These are phyloP conservation scores for Barbarea vulgaris DNA, from an alignment of 345 rosid species.

Conservation along the genomic window DNA sequence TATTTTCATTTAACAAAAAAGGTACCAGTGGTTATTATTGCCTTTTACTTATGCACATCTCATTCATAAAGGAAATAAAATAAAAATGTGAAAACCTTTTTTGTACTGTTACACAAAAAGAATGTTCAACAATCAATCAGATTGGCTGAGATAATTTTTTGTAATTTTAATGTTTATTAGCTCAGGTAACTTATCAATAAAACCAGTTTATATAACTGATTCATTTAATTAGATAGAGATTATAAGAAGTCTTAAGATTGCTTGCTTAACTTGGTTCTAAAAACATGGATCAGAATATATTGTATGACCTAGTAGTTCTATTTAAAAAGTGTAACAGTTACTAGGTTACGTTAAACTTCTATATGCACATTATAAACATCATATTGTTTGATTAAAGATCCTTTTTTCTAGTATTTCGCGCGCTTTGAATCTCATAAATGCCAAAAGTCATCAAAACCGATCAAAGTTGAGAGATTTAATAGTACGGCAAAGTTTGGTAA, in stretches of 20 bases:
- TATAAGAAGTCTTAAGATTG: background rate
- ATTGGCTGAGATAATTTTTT: background rate
- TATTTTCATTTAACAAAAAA: background rate
- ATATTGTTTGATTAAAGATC: background rate
- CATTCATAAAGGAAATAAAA: background rate
- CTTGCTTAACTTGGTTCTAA: background rate
- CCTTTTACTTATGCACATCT: background rate
- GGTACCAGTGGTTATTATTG: background rate
- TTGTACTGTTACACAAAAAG: background rate
- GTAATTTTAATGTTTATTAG: background rate
- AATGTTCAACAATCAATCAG: background rate
- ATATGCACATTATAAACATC: constrained; percentile 11
- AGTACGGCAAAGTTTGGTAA: constrained; percentile 27
- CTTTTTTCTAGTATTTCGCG: background rate
- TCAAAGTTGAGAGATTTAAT: constrained; percentile 12
- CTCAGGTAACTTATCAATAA: background rate
- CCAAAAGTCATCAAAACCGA: background rate
- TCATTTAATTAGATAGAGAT: background rate
- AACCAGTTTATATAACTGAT: background rate
- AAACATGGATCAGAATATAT: background rate
- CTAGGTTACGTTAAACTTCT: background rate
- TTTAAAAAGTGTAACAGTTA: background rate
- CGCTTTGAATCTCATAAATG: constrained; percentile 11
- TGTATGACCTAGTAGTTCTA: background rate
- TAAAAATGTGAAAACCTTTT: background rate